Percentiles rank a stretch among this genome's conserved stretches.
phyloP scores from a whole-genome alignment of 768 basidiomycete species.

The Tricholoma flavovirens region DNA sequence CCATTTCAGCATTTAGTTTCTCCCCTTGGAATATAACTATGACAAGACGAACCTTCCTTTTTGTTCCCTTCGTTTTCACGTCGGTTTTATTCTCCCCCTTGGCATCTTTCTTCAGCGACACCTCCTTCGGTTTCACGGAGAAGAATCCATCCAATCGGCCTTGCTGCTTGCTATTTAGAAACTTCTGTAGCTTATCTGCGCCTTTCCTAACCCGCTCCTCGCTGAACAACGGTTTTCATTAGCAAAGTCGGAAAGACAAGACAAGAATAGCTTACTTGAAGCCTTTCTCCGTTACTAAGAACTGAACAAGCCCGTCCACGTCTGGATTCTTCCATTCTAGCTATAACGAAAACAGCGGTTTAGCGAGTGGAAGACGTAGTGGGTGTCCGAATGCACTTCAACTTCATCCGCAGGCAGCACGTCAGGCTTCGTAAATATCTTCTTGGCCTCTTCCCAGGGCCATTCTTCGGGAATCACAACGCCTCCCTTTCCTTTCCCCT shows the following conservation, averaged over 20 bases:
- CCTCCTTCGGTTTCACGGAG: conserved; percentile 58
- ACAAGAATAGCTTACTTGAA: conserved; percentile 63
- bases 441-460: conserved; percentile 95
- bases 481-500: conserved; percentile 43
- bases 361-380: not conserved
- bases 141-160: conserved; percentile 97
- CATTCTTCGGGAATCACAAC: conserved; percentile 87
- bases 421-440: conserved; percentile 85
- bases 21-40: not conserved
- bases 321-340: conserved; percentile 95
- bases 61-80: conserved; percentile 36
- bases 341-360: conserved; percentile 33
- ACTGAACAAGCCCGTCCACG: conserved; percentile 88
- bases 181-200: conserved; percentile 87
- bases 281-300: conserved; percentile 91
- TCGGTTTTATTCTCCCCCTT: conserved; percentile 36
- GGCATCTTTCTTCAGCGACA: conserved; percentile 24
- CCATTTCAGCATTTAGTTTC: conserved; percentile 2
- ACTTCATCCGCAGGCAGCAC: conserved; percentile 82
- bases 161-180: conserved; percentile 87
- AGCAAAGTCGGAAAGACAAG: not conserved
- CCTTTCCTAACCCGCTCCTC: conserved; percentile 96
- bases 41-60: conserved; percentile 39
- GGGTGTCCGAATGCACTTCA: conserved; percentile 45
- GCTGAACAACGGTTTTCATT: conserved; percentile 35